Conservation (phyloP, 192 early-diverging fungal species). For the Backusella westeae region DNA sequence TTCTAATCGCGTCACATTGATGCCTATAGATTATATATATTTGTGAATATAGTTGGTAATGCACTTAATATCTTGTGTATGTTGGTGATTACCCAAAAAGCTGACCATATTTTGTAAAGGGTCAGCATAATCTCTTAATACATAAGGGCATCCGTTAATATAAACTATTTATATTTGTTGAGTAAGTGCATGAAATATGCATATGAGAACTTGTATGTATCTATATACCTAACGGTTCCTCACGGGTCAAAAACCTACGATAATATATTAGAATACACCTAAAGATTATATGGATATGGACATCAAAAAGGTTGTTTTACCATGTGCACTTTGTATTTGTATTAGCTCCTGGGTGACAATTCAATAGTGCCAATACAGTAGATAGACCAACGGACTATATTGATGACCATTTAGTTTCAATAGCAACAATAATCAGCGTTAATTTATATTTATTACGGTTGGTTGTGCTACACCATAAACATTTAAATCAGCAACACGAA, state of each 20-base stretch:
- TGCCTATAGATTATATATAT: slow-evolving; percentile 35
- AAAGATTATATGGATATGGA: background rate
- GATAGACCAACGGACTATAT: slow-evolving; percentile 45
- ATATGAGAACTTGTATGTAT: background rate
- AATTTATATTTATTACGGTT: slow-evolving; percentile 30
- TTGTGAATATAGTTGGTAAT: background rate
- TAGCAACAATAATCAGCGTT: background rate
- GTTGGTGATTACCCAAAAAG: slow-evolving; percentile 17
- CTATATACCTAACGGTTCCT: slow-evolving; percentile 37
- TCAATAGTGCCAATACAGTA: slow-evolving; percentile 53
- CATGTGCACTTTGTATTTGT: slow-evolving; percentile 25
- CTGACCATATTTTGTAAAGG: slow-evolving; percentile 55
- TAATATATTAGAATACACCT: background rate
- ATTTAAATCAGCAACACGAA: slow-evolving; percentile 57
- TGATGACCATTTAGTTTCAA: background rate
- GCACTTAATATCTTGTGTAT: too few relatives aligned
- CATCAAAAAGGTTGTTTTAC: slow-evolving; percentile 8
- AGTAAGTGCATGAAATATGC: background rate
- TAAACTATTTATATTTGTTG: slow-evolving; percentile 35
- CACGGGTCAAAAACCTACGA: slow-evolving; percentile 40
- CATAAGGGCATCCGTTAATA: slow-evolving; percentile 59
- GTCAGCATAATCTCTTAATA: slow-evolving; percentile 51
- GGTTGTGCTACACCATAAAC: slow-evolving; percentile 66
- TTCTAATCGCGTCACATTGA: slow-evolving; percentile 53
- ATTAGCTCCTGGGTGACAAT: slow-evolving; percentile 44